A percentile compares a stretch with the other conserved stretches of the same genome.
These are phyloP conservation scores for Spathaspora sp. DNA, from an alignment of 805 yeast genomes.

Conservation along the genomic window DNA sequence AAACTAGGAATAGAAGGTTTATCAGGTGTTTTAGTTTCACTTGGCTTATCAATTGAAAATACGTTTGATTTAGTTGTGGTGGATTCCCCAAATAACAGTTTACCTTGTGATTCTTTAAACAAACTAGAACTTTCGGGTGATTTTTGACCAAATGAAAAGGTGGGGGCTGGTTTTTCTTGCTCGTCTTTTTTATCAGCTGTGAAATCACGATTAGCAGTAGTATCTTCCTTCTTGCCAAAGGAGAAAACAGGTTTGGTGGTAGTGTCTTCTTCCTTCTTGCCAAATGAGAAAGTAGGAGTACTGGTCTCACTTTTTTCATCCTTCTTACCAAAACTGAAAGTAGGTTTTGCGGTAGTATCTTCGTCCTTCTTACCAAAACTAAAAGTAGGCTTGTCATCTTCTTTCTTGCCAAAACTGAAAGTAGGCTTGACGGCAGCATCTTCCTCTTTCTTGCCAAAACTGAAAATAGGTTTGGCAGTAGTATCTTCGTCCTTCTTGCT, in stretches of 20 bases:
- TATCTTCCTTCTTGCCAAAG: conserved; percentile 10
- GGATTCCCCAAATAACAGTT: neutral
- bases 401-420: conserved; percentile 6
- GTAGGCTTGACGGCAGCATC: neutral
- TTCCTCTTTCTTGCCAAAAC: conserved; percentile 1
- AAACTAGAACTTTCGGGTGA: neutral
- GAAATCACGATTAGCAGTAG: neutral
- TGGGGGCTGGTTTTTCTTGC: neutral
- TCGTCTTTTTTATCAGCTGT: neutral
- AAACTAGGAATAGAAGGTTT: conserved; percentile 6
- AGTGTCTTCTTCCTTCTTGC: conserved; percentile 1
- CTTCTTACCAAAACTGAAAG: neutral
- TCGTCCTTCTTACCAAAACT: too few species aligned
- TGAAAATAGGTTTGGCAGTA: neutral
- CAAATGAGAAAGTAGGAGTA: conserved; percentile 5
- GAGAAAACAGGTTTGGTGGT: neutral
- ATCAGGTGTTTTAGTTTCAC: neutral
- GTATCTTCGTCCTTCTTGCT: neutral
- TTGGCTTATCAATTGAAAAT: neutral
- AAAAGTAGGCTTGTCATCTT: too few species aligned
- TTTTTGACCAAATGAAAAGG: neutral
- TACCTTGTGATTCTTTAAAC: neutral
- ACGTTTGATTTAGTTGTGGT: neutral
- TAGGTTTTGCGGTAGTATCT: neutral
- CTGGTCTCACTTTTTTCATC: neutral